Evolutionary conservation across 441 rosid genomes (phyloP).

Genomic region (Eruca vesicaria): DNA sequence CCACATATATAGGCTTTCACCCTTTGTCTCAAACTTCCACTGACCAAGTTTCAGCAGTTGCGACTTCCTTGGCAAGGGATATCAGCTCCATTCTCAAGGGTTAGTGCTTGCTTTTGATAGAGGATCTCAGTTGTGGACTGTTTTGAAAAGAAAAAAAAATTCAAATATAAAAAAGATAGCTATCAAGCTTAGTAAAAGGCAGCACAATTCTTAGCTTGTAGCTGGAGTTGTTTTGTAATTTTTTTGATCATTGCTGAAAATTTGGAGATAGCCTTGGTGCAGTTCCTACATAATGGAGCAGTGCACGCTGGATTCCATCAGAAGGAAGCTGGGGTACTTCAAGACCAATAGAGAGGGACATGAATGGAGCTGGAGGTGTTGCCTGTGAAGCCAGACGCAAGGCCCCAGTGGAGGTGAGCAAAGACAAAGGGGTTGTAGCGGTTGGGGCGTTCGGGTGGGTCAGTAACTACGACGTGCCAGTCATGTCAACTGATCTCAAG

Average conservation of each 20-base stretch:
- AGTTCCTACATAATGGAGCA: slow-evolving; percentile 74
- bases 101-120: slow-evolving; percentile 24
- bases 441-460: slow-evolving; percentile 83
- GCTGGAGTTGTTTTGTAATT: not conserved
- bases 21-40: slow-evolving; percentile 58
- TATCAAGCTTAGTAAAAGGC: not conserved
- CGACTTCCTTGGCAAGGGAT: slow-evolving; percentile 66
- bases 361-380: slow-evolving; percentile 53
- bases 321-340: slow-evolving; percentile 84
- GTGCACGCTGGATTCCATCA: slow-evolving; percentile 75
- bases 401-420: slow-evolving; percentile 64
- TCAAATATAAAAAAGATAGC: not conserved
- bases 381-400: slow-evolving; percentile 62
- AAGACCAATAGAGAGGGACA: slow-evolving; percentile 61
- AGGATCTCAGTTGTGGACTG: not conserved
- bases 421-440: slow-evolving; percentile 57
- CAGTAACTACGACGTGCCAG: slow-evolving; percentile 75
- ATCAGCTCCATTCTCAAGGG: slow-evolving; percentile 72
- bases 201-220: not conserved
- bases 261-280: not conserved
- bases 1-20: slow-evolving; percentile 88
- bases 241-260: not conserved
- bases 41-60: slow-evolving; percentile 60
- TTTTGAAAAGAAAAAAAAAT: too few species aligned
- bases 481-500: slow-evolving; percentile 50